Percentiles rank a stretch among this genome's conserved stretches.
Conservation (phyloP, 2,329 filamentous ascomycete species). For the Penicillium polonicum region DNA sequence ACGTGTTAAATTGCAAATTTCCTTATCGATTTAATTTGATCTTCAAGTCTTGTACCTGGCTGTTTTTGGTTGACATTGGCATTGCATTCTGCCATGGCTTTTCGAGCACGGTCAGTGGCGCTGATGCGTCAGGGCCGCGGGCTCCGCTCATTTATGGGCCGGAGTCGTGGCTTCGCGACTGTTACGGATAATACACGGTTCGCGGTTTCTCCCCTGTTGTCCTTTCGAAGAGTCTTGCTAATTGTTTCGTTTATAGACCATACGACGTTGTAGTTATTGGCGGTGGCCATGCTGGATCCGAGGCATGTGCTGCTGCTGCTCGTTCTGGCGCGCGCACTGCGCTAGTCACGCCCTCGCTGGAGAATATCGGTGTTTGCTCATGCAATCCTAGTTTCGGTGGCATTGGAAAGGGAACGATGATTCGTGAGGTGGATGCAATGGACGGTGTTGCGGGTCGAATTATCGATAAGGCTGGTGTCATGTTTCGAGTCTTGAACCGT, state of each 20-base stretch:
- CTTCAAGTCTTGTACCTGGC: not conserved
- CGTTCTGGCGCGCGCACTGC: constrained; percentile 85
- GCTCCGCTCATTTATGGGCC: constrained; percentile 22
- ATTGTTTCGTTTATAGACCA: constrained; percentile 47
- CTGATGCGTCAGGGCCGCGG: constrained; percentile 30
- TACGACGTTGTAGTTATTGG: constrained; percentile 96
- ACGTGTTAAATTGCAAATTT: constrained; percentile 18
- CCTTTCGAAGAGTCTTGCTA: not conserved
- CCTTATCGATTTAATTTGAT: constrained; percentile 18
- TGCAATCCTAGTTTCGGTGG: constrained; percentile 97
- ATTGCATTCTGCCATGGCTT: constrained; percentile 32
- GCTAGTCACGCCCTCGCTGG: constrained; percentile 80
- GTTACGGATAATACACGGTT: constrained; percentile 41
- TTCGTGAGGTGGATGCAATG: constrained; percentile 91
- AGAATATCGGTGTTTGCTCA: constrained; percentile 91
- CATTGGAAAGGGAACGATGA: constrained; percentile 97
- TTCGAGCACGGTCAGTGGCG: constrained; percentile 33
- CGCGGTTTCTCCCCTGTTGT: constrained; percentile 8
- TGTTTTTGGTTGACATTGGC: not conserved
- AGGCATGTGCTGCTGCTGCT: constrained; percentile 88
- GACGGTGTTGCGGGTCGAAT: constrained; percentile 86
- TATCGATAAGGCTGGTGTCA: constrained; percentile 91
- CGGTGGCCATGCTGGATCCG: constrained; percentile 90
- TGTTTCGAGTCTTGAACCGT: constrained; percentile 84
- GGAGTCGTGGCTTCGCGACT: constrained; percentile 39